Base-by-base conservation (phyloP, 495 filamentous ascomycete species). In the Friedmanniomyces simplex region DNA sequence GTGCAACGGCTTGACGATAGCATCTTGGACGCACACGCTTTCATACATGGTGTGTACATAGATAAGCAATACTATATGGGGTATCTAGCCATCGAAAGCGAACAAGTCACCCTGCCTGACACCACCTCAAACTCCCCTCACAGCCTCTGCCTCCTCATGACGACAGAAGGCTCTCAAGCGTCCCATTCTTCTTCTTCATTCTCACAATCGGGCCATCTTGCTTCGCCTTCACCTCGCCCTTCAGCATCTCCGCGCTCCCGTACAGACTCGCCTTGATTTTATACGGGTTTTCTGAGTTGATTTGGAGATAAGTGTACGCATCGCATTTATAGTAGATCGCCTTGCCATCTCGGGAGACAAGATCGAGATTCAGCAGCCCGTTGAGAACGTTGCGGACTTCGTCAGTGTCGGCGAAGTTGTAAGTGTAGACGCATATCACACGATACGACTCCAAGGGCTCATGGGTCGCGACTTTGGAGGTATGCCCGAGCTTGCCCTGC, bases 261-360 rank as follows among this genome's bases (percentile, higher is more conserved):
- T 82, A 83, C 57, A 80, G 66, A 10, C 79, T 82, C 37, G 85
- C 81, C 65, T 76, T 78, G 46, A 94, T 72, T 30, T 78, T 78
- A 73, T 81, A 91, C 8, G 77, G 68, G 69, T 93, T 95, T 11
- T 77, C 75, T 1, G 73, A 72, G 37, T 74, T 77, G 34, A 94
- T 81, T 11, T 80, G 79, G 26, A 94, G 71, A 63, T 84, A 72
- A 1, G 89, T 91, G 61, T 80, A 91, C 0, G 82, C 86, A 76
- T 94, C 89, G 54, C 74, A 78, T 66, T 94, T 93, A 68, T 94
- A 95, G 59, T 86, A 91, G 50, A 94, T 79, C 14, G 75, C 73
- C 55, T 67, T 73, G 20, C 50, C 47, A 18, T 56, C 57, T 16
- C 58, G 55, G 21, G 73, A 73, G 20, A 84, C 74, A 54, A 91